A percentile compares a stretch with the other conserved stretches of the same genome.
These are phyloP conservation scores for Citrus glauca DNA, from an alignment of 345 rosid species.

Conservation along the genomic window DNA sequence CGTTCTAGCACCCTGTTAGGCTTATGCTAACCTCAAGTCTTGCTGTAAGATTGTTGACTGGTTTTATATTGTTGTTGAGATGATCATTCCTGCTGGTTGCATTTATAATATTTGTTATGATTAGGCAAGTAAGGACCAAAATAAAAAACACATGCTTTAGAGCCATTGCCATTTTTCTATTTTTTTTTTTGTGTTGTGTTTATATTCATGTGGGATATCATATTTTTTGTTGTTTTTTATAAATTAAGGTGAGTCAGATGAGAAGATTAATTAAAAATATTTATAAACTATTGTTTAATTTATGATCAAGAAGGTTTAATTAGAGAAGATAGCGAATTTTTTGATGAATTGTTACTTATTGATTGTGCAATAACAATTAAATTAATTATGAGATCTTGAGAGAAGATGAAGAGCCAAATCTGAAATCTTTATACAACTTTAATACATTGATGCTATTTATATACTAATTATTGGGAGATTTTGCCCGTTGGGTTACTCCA, in stretches of 20 bases:
- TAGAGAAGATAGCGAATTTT: background rate
- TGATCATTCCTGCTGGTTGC: constrained; percentile 12
- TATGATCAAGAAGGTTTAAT: no score
- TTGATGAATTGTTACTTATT: background rate
- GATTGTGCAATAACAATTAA: no score
- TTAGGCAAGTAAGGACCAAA: constrained; percentile 20
- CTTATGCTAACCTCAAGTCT: constrained; percentile 39
- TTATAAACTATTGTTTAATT: no score
- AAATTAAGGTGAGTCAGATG: background rate
- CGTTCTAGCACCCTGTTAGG: constrained; percentile 60
- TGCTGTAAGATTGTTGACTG: constrained; percentile 22
- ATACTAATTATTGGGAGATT: background rate
- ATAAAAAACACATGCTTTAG: background rate
- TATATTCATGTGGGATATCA: background rate
- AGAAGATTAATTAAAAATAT: no score
- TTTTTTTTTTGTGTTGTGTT: background rate
- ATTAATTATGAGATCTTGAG: background rate
- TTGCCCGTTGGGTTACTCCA: background rate
- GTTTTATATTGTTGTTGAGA: constrained; percentile 1
- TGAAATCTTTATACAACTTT: background rate
- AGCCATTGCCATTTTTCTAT: background rate
- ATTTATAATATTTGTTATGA: background rate
- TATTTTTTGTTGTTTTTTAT: background rate
- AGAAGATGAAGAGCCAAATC: background rate
- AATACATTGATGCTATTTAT: no score